These are phyloP conservation scores for Fusarium multiceps DNA, from an alignment of 2,329 filamentous ascomycete species.

Conservation along the genomic window DNA sequence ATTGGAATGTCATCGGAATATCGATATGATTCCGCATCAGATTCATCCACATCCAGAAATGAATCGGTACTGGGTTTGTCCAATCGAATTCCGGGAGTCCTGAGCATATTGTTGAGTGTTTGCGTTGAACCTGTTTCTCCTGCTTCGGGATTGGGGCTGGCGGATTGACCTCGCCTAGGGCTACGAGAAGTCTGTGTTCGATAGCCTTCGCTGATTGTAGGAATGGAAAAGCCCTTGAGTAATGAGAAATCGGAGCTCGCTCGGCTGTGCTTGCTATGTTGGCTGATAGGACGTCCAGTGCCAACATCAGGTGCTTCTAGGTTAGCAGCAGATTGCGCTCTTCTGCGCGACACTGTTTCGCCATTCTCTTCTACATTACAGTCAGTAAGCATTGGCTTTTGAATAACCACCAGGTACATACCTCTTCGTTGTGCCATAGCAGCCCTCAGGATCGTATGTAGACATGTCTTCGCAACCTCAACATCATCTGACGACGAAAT, in stretches of 20 bases:
- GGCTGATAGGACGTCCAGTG: constrained; percentile 65
- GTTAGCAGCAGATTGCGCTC: constrained; percentile 71
- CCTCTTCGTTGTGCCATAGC: constrained; percentile 76
- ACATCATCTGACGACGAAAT: constrained; percentile 75
- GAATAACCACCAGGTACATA: constrained; percentile 50
- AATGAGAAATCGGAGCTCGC: constrained; percentile 77
- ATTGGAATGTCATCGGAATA: constrained; percentile 76
- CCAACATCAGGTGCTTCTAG: constrained; percentile 66
- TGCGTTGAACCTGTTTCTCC: constrained; percentile 48
- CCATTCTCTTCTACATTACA: constrained; percentile 52
- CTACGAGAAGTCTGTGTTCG: constrained; percentile 49
- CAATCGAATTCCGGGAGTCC: constrained; percentile 63
- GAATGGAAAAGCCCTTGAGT: constrained; percentile 64
- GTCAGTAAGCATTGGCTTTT: background rate
- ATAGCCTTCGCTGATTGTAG: constrained; percentile 56
- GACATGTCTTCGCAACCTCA: constrained; percentile 78
- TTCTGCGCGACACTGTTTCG: constrained; percentile 61
- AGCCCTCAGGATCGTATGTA: constrained; percentile 79
- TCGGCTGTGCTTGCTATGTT: constrained; percentile 74
- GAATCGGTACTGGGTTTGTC: constrained; percentile 63
- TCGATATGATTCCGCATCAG: constrained; percentile 72
- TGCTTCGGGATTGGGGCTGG: constrained; percentile 28
- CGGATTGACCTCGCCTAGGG: constrained; percentile 45
- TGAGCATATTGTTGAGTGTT: constrained; percentile 62
- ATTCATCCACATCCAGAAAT: constrained; percentile 77